Base-by-base conservation (phyloP, 345 rosid species). In the Iberis pinnata region DNA sequence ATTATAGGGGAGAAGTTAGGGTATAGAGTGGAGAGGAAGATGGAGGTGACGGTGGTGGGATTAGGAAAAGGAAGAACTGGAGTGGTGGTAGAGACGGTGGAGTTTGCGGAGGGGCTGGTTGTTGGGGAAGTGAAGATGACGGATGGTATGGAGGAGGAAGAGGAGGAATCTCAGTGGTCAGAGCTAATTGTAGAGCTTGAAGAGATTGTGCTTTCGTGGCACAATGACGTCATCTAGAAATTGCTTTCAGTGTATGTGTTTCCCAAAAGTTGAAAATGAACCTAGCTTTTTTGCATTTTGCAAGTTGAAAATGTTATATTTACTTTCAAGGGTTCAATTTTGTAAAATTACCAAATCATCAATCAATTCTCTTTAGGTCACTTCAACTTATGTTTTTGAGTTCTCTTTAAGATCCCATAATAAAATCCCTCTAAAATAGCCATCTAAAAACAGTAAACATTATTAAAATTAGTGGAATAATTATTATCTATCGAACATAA, bases 1-100 rank as follows among this genome's bases (percentile, higher is more conserved):
- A 83, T 57, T 55, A 59, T 85, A 19, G 96, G 96, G 36, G 79
- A 66, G 15, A 77, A 60, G 54, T 69, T 84, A 60, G 96, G 96
- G 27, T 90, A 72, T 53, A 65, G 68, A 16, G 76, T 82, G 1
- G 86, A 78, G 72, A 73, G 61, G 58, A 86, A 82, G 55, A 81
- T 73, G 44, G 73, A 78, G 0, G 78, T 70, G 4, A 65, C 4
- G 14, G 53, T 18, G 1, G 61, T 87, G 40, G 89, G 81, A 17
- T 36, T 82, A 70, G 89, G 80, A 35, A 84, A 80, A 49, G 88
- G 80, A 55, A 74, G 53, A 41, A 60, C 73, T 16, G 70, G 42
- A 43, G 42, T 87, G 74, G 32, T 76, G 38, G 80, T 80, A 40
- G 80, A 75, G 70, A 75, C 66, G 40, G 48, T 71, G 50, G 80